Evolutionary conservation across 176 grass and related monocot species (phyloP).

Genomic region (Juncus inflexus): DNA sequence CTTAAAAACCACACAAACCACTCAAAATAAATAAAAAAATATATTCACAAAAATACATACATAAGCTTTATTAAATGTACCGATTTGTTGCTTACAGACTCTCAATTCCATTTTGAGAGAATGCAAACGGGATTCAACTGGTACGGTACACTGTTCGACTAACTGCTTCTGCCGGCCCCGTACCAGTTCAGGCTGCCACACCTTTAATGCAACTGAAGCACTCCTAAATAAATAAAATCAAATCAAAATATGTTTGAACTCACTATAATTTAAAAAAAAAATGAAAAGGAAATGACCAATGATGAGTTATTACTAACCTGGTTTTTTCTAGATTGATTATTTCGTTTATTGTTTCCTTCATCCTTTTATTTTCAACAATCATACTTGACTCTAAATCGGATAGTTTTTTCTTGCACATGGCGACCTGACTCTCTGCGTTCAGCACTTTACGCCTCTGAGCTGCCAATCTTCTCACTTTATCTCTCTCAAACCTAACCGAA

Average conservation of each 20-base stretch:
- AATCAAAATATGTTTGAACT: neutral
- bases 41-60: conserved; percentile 51
- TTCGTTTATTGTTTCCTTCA: conserved; percentile 48
- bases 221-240: conserved; percentile 39
- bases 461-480: conserved; percentile 48
- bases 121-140: conserved; percentile 63
- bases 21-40: conserved; percentile 10
- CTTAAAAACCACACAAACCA: conserved; percentile 6
- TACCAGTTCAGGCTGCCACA: conserved; percentile 95
- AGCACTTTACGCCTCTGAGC: conserved; percentile 46
- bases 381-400: conserved; percentile 42
- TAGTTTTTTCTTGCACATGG: conserved; percentile 43
- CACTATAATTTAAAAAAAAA: conserved; percentile 5
- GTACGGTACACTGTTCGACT: conserved; percentile 88
- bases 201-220: conserved; percentile 81
- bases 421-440: conserved; percentile 48
- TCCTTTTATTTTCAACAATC: conserved; percentile 37
- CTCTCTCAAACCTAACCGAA: conserved; percentile 65
- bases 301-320: conserved; percentile 30
- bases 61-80: conserved; percentile 53
- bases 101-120: conserved; percentile 75
- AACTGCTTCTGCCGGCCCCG: conserved; percentile 71
- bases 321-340: conserved; percentile 55
- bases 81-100: conserved; percentile 98
- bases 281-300: neutral